Percentiles rank a stretch among this genome's conserved stretches.
These are phyloP conservation scores for Tetragonia tetragonoides DNA, from an alignment of 148 eudicot genomes.

Conservation along the genomic window DNA sequence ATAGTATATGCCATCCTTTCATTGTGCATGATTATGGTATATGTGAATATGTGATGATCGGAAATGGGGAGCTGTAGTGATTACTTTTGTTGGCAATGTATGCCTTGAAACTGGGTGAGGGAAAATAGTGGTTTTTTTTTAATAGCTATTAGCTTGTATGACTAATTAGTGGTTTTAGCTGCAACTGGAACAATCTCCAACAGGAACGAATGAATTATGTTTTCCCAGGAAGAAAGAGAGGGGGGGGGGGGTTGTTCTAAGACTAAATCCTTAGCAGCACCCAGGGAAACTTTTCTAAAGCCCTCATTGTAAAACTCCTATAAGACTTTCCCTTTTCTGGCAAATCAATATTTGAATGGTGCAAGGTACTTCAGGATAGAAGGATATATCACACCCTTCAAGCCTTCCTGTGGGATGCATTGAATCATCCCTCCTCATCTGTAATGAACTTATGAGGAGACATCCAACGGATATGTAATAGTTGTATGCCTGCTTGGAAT, in stretches of 20 bases:
- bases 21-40: neutral
- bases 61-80: neutral
- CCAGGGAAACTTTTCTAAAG: too few relatives aligned
- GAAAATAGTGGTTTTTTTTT: neutral
- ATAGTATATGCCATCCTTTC: neutral
- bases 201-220: neutral
- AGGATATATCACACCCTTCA: neutral
- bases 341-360: neutral
- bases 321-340: too few relatives aligned
- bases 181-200: too few relatives aligned
- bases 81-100: neutral
- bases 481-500: neutral
- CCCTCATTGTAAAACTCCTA: too few relatives aligned
- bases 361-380: neutral
- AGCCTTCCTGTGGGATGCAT: neutral
- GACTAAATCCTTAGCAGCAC: too few relatives aligned
- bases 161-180: too few relatives aligned
- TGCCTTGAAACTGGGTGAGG: neutral
- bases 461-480: neutral
- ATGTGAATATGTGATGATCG: neutral
- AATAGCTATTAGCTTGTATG: neutral
- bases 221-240: neutral
- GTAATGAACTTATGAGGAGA: neutral
- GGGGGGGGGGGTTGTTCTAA: neutral
- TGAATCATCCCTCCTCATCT: neutral